Percentiles rank a stretch among this genome's conserved stretches.
Evolutionary conservation across 371 early-diverging fungal species (phyloP).

Genomic region (Coemansia sp.): DNA sequence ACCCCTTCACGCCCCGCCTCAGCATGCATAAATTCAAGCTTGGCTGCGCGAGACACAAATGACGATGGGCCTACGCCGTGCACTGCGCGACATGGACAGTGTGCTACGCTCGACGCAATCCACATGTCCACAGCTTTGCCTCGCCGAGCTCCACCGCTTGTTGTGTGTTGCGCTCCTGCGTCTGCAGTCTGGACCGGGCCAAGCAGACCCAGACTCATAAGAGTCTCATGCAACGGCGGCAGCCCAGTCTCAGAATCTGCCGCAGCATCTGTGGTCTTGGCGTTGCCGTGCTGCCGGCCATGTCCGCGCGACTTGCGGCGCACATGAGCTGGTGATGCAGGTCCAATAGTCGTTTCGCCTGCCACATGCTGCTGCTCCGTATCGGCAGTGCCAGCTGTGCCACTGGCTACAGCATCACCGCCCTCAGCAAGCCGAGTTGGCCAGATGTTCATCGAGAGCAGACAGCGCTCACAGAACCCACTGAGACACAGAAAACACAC

Average conservation of each 20-base stretch:
- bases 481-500: slow-evolving; percentile 46
- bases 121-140: slow-evolving; percentile 26
- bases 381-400: neutral
- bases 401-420: neutral
- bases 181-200: neutral
- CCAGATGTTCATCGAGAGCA: slow-evolving; percentile 48
- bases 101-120: slow-evolving; percentile 44
- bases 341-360: neutral
- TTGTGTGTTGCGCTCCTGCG: neutral
- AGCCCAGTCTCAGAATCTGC: slow-evolving; percentile 7
- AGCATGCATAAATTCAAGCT: slow-evolving; percentile 4
- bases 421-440: slow-evolving; percentile 16
- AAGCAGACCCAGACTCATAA: slow-evolving; percentile 25
- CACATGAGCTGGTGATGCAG: neutral
- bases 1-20: neutral
- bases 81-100: slow-evolving; percentile 43
- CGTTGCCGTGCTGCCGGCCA: neutral
- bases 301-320: slow-evolving; percentile 11
- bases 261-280: neutral
- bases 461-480: slow-evolving; percentile 45
- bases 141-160: slow-evolving; percentile 3
- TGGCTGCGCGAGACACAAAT: slow-evolving; percentile 33
- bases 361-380: neutral
- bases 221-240: slow-evolving; percentile 24
- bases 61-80: slow-evolving; percentile 46